Percentiles rank a stretch among this genome's conserved stretches.
Evolutionary conservation across 2,329 filamentous ascomycete species (phyloP).

Genomic region (Aspergillus neoniger): DNA sequence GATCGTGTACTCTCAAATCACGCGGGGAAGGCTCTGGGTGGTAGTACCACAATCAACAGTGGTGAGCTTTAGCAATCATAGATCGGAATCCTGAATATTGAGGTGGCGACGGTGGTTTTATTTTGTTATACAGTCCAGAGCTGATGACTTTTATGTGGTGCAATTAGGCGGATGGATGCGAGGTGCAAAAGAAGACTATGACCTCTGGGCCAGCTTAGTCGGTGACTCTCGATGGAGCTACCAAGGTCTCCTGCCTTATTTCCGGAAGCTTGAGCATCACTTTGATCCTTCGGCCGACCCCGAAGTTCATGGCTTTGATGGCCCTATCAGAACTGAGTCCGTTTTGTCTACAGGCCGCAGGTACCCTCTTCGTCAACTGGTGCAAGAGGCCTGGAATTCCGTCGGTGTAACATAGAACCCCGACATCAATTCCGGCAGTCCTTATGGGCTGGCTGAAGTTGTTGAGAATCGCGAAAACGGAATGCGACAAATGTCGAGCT

Average conservation of each 20-base stretch:
- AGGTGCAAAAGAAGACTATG: conserved; percentile 22
- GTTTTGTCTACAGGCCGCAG: conserved; percentile 5
- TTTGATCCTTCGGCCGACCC: conserved; percentile 3
- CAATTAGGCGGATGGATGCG: conserved; percentile 18
- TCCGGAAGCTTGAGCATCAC: conserved; percentile 16
- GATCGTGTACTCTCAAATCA: conserved; percentile 29
- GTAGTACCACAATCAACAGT: conserved; percentile 34
- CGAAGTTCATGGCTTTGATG: conserved; percentile 21
- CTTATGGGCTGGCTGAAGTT: conserved; percentile 11
- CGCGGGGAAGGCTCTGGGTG: conserved; percentile 31
- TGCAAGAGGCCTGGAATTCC: conserved; percentile 10
- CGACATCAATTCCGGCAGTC: conserved; percentile 14
- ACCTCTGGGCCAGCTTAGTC: conserved; percentile 24
- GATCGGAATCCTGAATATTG: no score
- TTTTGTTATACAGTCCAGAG: conserved; percentile 20
- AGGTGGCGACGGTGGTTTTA: conserved; percentile 4
- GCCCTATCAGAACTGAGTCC: conserved; percentile 24
- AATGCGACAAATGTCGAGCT: conserved; percentile 13
- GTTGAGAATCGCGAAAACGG: conserved; percentile 12
- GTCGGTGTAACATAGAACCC: conserved; percentile 3
- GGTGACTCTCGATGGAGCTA: conserved; percentile 26
- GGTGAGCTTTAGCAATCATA: conserved; percentile 15
- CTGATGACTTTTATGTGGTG: background rate
- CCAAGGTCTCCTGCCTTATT: conserved; percentile 23
- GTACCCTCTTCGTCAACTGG: conserved; percentile 16